Conservation (phyloP, 1,284 basidiomycete species). For the Ceratobasidium sp. region DNA sequence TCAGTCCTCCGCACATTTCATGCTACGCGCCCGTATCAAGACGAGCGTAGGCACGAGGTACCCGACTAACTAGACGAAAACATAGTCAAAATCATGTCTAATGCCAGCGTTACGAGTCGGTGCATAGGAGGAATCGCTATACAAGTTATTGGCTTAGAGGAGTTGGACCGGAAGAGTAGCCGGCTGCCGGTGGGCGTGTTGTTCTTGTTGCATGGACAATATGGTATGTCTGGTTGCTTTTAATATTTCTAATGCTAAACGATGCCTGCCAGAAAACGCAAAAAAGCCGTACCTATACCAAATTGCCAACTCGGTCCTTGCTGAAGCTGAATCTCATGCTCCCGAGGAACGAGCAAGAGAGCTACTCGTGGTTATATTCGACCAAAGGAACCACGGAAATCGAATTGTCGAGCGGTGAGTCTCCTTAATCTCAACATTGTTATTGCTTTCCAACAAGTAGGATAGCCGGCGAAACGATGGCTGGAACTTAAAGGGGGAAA, state of each 20-base stretch:
- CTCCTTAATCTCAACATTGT: too few species aligned
- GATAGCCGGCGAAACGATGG: conserved; percentile 54
- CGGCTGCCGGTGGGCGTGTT: conserved; percentile 22
- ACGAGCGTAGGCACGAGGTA: too few species aligned
- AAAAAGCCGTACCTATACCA: conserved; percentile 13
- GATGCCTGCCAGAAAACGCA: neutral
- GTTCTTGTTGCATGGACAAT: conserved; percentile 30
- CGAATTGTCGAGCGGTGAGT: conserved; percentile 52
- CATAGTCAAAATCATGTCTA: conserved; percentile 11
- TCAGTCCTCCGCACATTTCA: too few species aligned
- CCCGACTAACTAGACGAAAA: too few species aligned
- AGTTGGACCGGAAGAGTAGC: neutral
- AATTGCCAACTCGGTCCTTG: conserved; percentile 15
- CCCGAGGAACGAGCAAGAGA: conserved; percentile 20
- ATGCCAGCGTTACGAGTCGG: conserved; percentile 1
- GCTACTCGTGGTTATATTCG: conserved; percentile 51
- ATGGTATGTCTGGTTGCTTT: conserved; percentile 20
- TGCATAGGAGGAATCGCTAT: conserved; percentile 38
- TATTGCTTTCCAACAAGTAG: too few species aligned
- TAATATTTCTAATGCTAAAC: neutral
- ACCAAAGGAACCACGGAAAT: conserved; percentile 60
- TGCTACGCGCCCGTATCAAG: too few species aligned
- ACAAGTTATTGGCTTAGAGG: conserved; percentile 26
- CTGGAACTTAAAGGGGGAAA: conserved; percentile 53
- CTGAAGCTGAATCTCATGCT: neutral